Base-by-base conservation (phyloP, 2,329 filamentous ascomycete genomes). In the Neoascochyta sp. region DNA sequence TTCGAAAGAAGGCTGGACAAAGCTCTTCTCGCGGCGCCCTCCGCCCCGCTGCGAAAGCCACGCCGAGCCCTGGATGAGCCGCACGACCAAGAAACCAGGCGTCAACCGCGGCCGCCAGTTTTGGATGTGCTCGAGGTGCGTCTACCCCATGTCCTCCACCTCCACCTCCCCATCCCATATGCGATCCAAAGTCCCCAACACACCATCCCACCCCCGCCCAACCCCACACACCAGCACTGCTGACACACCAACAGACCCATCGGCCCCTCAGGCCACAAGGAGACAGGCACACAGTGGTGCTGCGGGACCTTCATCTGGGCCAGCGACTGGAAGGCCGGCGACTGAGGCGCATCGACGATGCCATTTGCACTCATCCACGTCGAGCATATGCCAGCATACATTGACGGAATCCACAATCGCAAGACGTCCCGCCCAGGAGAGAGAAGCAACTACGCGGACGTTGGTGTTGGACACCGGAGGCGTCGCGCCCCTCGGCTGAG, bases 51-150 rank as follows among this genome's bases (percentile, higher is more conserved):
- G 92, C 57, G 88, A 95, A 48, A 66, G 68, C 26, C 92, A 98
- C 54, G 72, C 79, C 31, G 89, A 96, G 50, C 83, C 86, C 3
- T 96, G 92, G 62, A 84, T 88, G 43, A 86, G 74, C 43, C 68
- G 90, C 29, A 75, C 81, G 11, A 95, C 89, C 1, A 95, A 90
- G 67, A 96, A 96, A 57, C 73, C 86, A 1, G 92, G 92, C 2
- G 68, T 86, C 41, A 98, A 96, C 52, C 81, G 73, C 42, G 79
- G 80, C 0, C 65, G 79, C 15, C 71, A 73, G 7, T 83, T 83
- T 53, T 83, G 76, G 76, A 80, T 81, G 52, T 83, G 80, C 52
- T 60, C 75, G 57, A 65, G 90, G 71, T 76, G 65, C n/a, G n/a
- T n/a, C n/a, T n/a, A n/a, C n/a, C n/a, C n/a, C n/a, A n/a, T n/a